Evolutionary conservation across 352 stramenopile genomes (phyloP).

Genomic region (Halophytophthora batemanensis): DNA sequence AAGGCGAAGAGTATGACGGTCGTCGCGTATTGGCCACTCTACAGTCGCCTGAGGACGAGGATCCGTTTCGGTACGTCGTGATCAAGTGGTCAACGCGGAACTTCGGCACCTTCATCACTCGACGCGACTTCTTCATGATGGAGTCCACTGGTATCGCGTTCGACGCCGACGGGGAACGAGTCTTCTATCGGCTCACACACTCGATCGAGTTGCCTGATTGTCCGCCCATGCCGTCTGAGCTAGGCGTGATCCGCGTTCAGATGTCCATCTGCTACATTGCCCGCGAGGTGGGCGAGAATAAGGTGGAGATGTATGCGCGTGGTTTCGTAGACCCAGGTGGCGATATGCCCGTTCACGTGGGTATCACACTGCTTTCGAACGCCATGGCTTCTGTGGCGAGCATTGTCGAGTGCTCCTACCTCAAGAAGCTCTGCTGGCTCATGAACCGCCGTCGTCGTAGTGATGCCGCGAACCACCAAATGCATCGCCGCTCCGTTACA

Average conservation of each 20-base stretch:
- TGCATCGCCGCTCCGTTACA: not conserved
- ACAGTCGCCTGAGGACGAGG: constrained; percentile 25
- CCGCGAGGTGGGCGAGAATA: constrained; percentile 27
- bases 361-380: constrained; percentile 35
- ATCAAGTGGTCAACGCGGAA: constrained; percentile 33
- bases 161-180: constrained; percentile 27
- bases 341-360: constrained; percentile 33
- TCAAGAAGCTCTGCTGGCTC: constrained; percentile 63
- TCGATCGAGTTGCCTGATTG: constrained; percentile 27
- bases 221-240: constrained; percentile 14
- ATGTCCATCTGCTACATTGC: constrained; percentile 55
- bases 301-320: constrained; percentile 48
- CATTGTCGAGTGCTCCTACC: constrained; percentile 46
- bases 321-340: constrained; percentile 41
- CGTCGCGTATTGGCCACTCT: constrained; percentile 36
- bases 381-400: constrained; percentile 27
- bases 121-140: constrained; percentile 34
- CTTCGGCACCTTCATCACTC: constrained; percentile 25
- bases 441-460: constrained; percentile 24
- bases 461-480: constrained; percentile 2
- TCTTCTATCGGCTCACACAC: constrained; percentile 44
- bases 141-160: constrained; percentile 39
- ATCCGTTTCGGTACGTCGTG: constrained; percentile 39
- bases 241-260: constrained; percentile 36
- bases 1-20: constrained; percentile 30